Conservation (phyloP, 495 filamentous ascomycete species). For the Podospora australis region DNA sequence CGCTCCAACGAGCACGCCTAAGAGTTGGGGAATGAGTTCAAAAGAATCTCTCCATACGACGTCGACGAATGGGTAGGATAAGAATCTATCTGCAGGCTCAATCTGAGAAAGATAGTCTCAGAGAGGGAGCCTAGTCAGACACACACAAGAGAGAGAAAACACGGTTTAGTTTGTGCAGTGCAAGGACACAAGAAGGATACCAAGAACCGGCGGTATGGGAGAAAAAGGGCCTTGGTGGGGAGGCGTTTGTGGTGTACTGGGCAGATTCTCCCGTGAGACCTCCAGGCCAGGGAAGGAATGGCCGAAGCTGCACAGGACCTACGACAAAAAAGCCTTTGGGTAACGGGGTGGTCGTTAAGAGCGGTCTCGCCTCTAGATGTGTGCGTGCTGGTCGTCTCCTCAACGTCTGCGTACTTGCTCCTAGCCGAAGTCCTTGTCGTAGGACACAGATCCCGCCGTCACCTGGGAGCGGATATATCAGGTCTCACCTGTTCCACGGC, state of each 20-base stretch:
- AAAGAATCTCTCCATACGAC: constrained; percentile 29
- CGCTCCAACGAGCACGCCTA: constrained; percentile 31
- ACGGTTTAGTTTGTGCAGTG: constrained; percentile 4
- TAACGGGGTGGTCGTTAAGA: constrained; percentile 7
- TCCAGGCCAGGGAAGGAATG: constrained; percentile 3
- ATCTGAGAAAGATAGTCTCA: constrained; percentile 12
- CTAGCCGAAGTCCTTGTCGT: constrained; percentile 21
- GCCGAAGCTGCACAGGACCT: constrained; percentile 8
- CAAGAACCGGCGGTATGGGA: constrained; percentile 3
- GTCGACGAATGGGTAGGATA: neutral
- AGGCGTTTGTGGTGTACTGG: neutral
- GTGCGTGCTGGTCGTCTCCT: constrained; percentile 11
- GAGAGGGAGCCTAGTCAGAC: constrained; percentile 9
- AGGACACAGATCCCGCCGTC: constrained; percentile 41
- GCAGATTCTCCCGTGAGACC: neutral
- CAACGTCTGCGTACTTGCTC: constrained; percentile 12
- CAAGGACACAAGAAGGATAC: constrained; percentile 6
- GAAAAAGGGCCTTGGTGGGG: constrained; percentile 1
- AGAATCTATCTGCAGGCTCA: constrained; percentile 7
- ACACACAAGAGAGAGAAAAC: constrained; percentile 10
- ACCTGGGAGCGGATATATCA: constrained; percentile 22
- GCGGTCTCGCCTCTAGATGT: constrained; percentile 8
- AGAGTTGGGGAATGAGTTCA: constrained; percentile 19
- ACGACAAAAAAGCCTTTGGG: constrained; percentile 3
- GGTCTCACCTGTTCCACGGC: constrained; percentile 19